phyloP scores from a whole-genome alignment of 2,329 filamentous ascomycete genomes.

The Purpureocillium takamizusanense region DNA sequence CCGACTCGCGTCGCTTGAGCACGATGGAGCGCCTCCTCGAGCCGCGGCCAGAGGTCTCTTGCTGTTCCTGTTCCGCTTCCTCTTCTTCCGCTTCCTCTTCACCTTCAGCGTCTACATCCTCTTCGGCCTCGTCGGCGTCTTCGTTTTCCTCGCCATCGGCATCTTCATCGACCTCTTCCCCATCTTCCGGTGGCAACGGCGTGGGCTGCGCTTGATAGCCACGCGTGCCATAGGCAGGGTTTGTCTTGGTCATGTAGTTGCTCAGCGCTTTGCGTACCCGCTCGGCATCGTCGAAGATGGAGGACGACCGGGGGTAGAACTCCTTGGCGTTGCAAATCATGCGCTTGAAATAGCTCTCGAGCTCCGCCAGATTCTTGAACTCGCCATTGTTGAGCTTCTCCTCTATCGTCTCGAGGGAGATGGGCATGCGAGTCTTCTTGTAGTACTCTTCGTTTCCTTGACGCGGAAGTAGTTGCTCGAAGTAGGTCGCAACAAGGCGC shows the following conservation, averaged over 20 bases:
- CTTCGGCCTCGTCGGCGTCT: constrained; percentile 20
- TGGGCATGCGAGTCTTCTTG: constrained; percentile 64
- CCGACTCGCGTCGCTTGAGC: constrained; percentile 26
- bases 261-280: constrained; percentile 77
- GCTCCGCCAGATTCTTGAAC: constrained; percentile 61
- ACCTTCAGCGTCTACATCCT: constrained; percentile 22
- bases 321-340: constrained; percentile 84
- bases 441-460: constrained; percentile 67
- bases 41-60: constrained; percentile 16
- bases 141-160: constrained; percentile 18
- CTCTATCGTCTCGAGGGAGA: constrained; percentile 71
- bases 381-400: constrained; percentile 59
- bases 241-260: constrained; percentile 80
- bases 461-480: constrained; percentile 61
- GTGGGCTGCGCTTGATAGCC: constrained; percentile 65
- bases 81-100: constrained; percentile 17
- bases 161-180: constrained; percentile 18
- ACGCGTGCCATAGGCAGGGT: constrained; percentile 67
- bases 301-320: constrained; percentile 65
- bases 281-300: constrained; percentile 76
- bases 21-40: constrained; percentile 29
- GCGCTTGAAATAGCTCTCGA: constrained; percentile 81
- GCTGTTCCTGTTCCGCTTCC: constrained; percentile 17
- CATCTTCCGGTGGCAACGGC: constrained; percentile 47
- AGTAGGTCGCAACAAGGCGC: constrained; percentile 64